These are phyloP conservation scores for Yamadazyma triangularis DNA, from an alignment of 1,139 yeast genomes.

Conservation along the genomic window DNA sequence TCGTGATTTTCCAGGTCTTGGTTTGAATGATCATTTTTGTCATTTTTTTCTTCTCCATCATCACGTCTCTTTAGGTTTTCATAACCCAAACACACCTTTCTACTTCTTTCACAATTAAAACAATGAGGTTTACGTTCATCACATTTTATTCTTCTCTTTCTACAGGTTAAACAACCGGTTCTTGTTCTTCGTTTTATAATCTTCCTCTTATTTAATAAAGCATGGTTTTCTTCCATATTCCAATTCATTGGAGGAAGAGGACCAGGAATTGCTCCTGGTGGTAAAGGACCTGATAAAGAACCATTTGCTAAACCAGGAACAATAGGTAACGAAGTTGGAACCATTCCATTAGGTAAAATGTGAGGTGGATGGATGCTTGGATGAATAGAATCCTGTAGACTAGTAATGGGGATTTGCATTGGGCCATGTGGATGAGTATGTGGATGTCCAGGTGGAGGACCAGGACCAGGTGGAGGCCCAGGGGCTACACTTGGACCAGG, in stretches of 20 bases:
- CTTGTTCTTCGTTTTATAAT: conserved; percentile 54
- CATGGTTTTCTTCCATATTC: conserved; percentile 13
- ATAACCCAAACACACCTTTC: conserved; percentile 67
- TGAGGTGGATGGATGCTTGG: neutral
- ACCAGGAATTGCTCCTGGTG: conserved; percentile 1
- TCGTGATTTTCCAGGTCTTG: neutral
- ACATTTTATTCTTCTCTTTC: conserved; percentile 68
- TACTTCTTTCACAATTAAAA: conserved; percentile 66
- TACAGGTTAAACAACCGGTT: conserved; percentile 73
- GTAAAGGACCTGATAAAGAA: conserved; percentile 1
- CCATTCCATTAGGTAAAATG: neutral
- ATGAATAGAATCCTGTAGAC: neutral
- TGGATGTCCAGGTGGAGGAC: neutral
- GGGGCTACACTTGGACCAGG: neutral
- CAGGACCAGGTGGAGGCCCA: neutral
- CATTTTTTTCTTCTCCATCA: conserved; percentile 4
- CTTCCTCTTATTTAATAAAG: conserved; percentile 34
- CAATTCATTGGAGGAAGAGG: conserved; percentile 4
- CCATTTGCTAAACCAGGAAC: neutral
- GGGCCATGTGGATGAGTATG: conserved; percentile 1
- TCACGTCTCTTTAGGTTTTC: conserved; percentile 27
- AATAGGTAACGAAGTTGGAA: neutral
- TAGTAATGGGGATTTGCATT: neutral
- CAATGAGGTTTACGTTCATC: conserved; percentile 75
- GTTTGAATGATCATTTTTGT: conserved; percentile 1